Percentiles rank a stretch among this genome's conserved stretches.
Evolutionary conservation across 495 filamentous ascomycete species (phyloP).

Genomic region (Pseudevernia furfuracea): DNA sequence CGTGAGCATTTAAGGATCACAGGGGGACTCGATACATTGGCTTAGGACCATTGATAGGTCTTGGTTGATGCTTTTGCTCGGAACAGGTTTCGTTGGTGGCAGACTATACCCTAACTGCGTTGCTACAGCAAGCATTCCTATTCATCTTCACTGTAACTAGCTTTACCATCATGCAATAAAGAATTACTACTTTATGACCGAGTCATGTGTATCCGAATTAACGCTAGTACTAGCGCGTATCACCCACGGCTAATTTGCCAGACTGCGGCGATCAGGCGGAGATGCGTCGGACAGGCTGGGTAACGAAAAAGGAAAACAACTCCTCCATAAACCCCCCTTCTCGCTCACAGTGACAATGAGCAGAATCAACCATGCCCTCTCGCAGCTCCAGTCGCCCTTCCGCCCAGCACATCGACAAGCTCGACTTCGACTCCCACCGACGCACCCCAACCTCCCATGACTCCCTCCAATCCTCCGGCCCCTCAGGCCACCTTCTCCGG

Average conservation of each 20-base stretch:
- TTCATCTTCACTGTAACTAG: background rate
- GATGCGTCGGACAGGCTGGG: background rate
- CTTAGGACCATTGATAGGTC: background rate
- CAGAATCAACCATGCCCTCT: constrained; percentile 19
- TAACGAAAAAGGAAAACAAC: background rate
- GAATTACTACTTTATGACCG: background rate
- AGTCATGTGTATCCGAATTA: too few relatives aligned
- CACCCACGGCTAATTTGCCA: background rate
- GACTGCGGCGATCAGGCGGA: background rate
- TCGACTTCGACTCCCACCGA: constrained; percentile 52
- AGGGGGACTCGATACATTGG: background rate
- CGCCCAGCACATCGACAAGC: constrained; percentile 62
- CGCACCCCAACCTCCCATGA: constrained; percentile 34
- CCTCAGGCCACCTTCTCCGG: constrained; percentile 27
- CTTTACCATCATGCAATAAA: background rate
- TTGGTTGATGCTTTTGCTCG: constrained; percentile 33
- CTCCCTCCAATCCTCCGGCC: constrained; percentile 24
- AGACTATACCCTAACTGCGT: constrained; percentile 9
- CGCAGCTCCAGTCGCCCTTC: constrained; percentile 52
- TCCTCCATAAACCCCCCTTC: background rate
- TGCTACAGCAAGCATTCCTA: background rate
- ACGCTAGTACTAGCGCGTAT: background rate
- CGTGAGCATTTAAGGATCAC: constrained; percentile 40
- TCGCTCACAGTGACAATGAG: constrained; percentile 21
- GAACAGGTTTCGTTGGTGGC: background rate